Conservation (phyloP, 257 asterid genomes). For the Solanum habrochaites region DNA sequence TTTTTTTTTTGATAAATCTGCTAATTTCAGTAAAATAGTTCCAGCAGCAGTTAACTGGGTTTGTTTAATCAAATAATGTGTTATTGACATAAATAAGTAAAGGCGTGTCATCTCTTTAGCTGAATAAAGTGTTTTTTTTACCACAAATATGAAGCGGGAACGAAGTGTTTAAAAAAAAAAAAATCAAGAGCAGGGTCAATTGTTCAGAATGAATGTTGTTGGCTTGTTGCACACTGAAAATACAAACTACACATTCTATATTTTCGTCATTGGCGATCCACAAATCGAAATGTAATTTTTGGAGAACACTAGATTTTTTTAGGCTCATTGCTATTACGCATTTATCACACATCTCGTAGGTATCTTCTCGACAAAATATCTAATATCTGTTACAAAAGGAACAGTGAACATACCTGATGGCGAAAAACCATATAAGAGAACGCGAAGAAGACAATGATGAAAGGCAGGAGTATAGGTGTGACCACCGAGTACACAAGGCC, state of each 20-base stretch:
- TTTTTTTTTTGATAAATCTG: background rate
- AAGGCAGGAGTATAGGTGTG: constrained; percentile 9
- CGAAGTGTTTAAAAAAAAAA: background rate
- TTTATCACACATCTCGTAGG: background rate
- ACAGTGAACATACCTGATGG: constrained; percentile 1
- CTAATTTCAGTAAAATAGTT: background rate
- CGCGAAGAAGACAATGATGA: constrained; percentile 12
- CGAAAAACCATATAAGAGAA: constrained; percentile 5
- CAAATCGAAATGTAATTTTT: background rate
- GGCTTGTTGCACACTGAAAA: background rate
- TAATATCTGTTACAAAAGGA: background rate
- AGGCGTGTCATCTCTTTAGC: background rate
- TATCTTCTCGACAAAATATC: background rate
- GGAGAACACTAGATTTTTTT: background rate
- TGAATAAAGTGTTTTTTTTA: background rate
- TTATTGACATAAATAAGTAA: background rate
- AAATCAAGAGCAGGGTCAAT: background rate
- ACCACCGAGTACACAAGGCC: constrained; percentile 4
- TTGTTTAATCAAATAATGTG: background rate
- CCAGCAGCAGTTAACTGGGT: background rate
- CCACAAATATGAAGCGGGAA: background rate
- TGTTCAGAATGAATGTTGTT: background rate
- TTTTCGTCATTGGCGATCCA: background rate
- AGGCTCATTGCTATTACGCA: background rate
- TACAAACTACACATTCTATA: background rate